phyloP scores from a whole-genome alignment of 164 flowering plant species.

The Brasenia schreberi region DNA sequence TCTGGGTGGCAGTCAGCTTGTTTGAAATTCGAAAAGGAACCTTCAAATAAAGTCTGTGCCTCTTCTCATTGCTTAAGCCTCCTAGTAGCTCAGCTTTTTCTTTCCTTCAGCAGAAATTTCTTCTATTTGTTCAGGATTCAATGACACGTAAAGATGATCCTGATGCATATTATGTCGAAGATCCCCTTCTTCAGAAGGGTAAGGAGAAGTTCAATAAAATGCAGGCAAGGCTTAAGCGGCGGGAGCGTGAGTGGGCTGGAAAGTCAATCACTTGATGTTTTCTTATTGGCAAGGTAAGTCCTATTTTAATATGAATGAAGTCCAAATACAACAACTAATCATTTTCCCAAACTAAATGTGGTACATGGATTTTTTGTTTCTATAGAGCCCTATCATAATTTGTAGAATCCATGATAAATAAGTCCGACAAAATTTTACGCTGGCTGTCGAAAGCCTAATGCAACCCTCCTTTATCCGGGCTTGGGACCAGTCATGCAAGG shows the following conservation, averaged over 20 bases:
- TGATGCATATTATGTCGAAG: conserved; percentile 65
- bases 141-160: conserved; percentile 79
- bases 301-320: no score
- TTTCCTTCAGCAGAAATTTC: not conserved
- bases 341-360: no score
- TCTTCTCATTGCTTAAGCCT: no score
- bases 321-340: no score
- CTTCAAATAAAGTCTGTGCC: conserved; percentile 38
- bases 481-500: no score
- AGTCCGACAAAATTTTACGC: no score
- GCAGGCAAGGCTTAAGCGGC: conserved; percentile 84
- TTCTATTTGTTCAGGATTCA: conserved; percentile 34
- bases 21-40: conserved; percentile 47
- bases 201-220: conserved; percentile 89
- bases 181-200: conserved; percentile 94
- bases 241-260: conserved; percentile 93
- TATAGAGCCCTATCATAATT: no score
- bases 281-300: not conserved
- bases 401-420: no score
- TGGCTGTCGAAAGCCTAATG: no score
- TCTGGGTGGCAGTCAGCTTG: conserved; percentile 37
- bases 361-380: no score
- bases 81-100: no score
- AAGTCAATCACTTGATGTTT: conserved; percentile 59
- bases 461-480: no score